These are phyloP conservation scores for Chernovozyma sophiae-reginae DNA, from an alignment of 1,139 yeast genomes.

Conservation along the genomic window DNA sequence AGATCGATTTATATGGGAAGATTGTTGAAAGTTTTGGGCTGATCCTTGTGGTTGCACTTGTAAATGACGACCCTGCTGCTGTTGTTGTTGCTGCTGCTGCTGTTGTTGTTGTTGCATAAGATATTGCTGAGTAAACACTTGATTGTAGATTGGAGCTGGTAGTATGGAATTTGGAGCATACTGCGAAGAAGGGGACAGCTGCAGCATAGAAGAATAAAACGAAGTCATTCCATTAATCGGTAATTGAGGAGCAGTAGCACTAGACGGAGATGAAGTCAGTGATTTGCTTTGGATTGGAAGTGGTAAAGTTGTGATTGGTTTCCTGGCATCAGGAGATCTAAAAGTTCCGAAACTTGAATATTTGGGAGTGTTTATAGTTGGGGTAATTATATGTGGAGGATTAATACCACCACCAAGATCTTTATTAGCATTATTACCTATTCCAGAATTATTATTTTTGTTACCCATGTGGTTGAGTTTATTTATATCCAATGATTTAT, in stretches of 20 bases:
- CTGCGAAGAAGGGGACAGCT: slow-evolving; percentile 25
- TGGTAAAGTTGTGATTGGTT: slow-evolving; percentile 34
- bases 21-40: slow-evolving; percentile 6
- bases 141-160: slow-evolving; percentile 38
- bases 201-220: slow-evolving; percentile 27
- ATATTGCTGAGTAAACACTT: slow-evolving; percentile 23
- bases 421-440: slow-evolving; percentile 4
- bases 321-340: slow-evolving; percentile 34
- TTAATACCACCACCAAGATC: slow-evolving; percentile 1
- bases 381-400: slow-evolving; percentile 15
- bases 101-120: slow-evolving; percentile 9
- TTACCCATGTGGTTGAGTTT: slow-evolving; percentile 10
- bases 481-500: slow-evolving; percentile 4
- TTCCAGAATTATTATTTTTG: slow-evolving; percentile 5
- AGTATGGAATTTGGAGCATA: slow-evolving; percentile 18
- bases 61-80: slow-evolving; percentile 8
- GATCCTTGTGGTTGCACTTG: slow-evolving; percentile 8
- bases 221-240: slow-evolving; percentile 23
- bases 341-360: slow-evolving; percentile 28
- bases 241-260: slow-evolving; percentile 38
- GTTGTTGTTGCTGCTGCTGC: slow-evolving; percentile 8
- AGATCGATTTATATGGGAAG: not conserved
- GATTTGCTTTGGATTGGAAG: slow-evolving; percentile 36
- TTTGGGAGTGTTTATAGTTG: slow-evolving; percentile 16
- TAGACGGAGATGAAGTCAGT: slow-evolving; percentile 42